A percentile compares a stretch with the other conserved stretches of the same genome.
These are phyloP conservation scores for Neolentinus lepideus DNA, from an alignment of 1,284 basidiomycete species.

Conservation along the genomic window DNA sequence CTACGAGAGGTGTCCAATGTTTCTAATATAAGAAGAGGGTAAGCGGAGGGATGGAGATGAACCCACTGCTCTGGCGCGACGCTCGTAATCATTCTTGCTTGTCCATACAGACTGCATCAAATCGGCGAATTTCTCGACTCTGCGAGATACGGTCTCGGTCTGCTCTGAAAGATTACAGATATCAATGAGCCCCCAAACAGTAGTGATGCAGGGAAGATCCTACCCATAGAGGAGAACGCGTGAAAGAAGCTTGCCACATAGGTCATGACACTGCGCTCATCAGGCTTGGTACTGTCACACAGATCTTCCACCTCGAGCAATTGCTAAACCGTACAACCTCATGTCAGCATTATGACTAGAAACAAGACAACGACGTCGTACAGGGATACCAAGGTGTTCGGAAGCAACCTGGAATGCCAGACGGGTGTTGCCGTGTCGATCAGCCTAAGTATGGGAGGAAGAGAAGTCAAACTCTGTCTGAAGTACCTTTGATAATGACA, in stretches of 20 bases:
- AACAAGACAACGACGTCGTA: conserved; percentile 19
- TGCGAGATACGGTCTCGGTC: conserved; percentile 87
- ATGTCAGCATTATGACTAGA: neutral
- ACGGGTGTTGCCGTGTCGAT: conserved; percentile 75
- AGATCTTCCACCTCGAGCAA: conserved; percentile 94
- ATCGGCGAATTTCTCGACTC: conserved; percentile 94
- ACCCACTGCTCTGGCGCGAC: conserved; percentile 68
- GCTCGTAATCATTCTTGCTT: conserved; percentile 89
- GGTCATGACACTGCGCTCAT: conserved; percentile 95
- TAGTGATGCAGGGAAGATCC: conserved; percentile 15
- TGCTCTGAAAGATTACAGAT: conserved; percentile 55
- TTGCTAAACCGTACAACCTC: conserved; percentile 48
- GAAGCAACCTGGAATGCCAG: conserved; percentile 85
- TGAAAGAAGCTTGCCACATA: conserved; percentile 97
- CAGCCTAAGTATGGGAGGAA: conserved; percentile 36
- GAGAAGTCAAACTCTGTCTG: neutral
- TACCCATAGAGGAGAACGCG: conserved; percentile 95
- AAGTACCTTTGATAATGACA: neutral
- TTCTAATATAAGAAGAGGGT: conserved; percentile 1
- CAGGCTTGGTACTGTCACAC: conserved; percentile 83
- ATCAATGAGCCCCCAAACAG: neutral
- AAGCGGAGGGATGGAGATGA: conserved; percentile 3
- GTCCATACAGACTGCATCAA: conserved; percentile 88
- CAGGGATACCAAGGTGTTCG: conserved; percentile 84
- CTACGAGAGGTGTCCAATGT: conserved; percentile 25